A percentile compares a stretch with the other conserved stretches of the same genome.
Conservation (phyloP, 2,329 filamentous ascomycete species). For the Albifimbria verrucaria region DNA sequence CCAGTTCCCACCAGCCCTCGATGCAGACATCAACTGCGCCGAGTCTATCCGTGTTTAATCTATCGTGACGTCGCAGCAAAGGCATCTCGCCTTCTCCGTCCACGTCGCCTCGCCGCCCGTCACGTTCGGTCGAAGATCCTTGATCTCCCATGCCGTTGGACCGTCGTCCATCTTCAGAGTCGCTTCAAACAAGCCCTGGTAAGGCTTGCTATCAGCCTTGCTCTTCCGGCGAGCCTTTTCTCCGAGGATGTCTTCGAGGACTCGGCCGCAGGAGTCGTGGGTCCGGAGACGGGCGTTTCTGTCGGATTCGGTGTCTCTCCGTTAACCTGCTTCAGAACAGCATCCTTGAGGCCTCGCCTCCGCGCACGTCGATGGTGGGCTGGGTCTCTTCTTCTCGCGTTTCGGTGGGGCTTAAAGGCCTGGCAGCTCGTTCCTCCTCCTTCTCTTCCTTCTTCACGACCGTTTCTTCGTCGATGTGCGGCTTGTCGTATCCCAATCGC, state of each 20-base stretch:
- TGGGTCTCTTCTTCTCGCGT: slow-evolving; percentile 47
- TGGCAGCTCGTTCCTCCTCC: slow-evolving; percentile 26
- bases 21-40: background rate
- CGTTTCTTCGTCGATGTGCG: slow-evolving; percentile 38
- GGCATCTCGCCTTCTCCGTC: slow-evolving; percentile 47
- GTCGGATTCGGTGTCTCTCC: slow-evolving; percentile 26
- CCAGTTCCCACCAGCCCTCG: too few relatives aligned
- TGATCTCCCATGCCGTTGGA: slow-evolving; percentile 48
- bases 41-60: slow-evolving; percentile 26
- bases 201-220: slow-evolving; percentile 38
- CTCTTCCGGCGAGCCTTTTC: slow-evolving; percentile 38
- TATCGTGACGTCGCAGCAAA: slow-evolving; percentile 46
- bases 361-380: slow-evolving; percentile 51
- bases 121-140: slow-evolving; percentile 46
- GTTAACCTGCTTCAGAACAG: slow-evolving; percentile 32
- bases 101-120: slow-evolving; percentile 49
- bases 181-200: slow-evolving; percentile 50
- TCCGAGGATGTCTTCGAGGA: slow-evolving; percentile 21
- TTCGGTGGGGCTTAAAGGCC: slow-evolving; percentile 50
- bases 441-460: slow-evolving; percentile 40
- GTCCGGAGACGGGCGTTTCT: slow-evolving; percentile 27
- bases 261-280: slow-evolving; percentile 17
- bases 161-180: slow-evolving; percentile 43
- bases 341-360: slow-evolving; percentile 38
- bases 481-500: slow-evolving; percentile 47